These are phyloP conservation scores for Fusarium transvaalense DNA, from an alignment of 2,329 filamentous ascomycete species.

Conservation along the genomic window DNA sequence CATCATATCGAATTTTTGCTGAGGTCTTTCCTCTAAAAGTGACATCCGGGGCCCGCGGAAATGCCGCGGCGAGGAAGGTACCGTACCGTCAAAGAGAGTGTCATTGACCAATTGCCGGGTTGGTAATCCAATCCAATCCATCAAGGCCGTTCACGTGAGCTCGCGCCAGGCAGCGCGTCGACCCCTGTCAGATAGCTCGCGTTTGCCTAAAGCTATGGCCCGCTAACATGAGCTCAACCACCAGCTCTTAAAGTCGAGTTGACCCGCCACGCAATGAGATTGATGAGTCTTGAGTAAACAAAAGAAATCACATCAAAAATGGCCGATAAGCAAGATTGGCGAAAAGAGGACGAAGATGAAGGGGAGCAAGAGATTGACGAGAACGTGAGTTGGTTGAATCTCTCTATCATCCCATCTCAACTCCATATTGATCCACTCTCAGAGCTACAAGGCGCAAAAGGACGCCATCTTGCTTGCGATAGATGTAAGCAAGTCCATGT, in stretches of 20 bases:
- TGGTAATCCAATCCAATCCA: constrained; percentile 34
- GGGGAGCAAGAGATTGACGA: constrained; percentile 72
- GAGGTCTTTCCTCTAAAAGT: constrained; percentile 12
- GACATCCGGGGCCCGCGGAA: background rate
- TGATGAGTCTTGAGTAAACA: constrained; percentile 19
- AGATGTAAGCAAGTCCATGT: constrained; percentile 90
- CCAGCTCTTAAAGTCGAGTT: constrained; percentile 43
- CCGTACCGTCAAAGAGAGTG: background rate
- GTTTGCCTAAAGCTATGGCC: constrained; percentile 51
- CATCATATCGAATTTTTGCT: constrained; percentile 42
- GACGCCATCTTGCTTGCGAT: constrained; percentile 99
- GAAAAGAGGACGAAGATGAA: constrained; percentile 73
- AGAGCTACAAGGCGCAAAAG: constrained; percentile 92
- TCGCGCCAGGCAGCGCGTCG: constrained; percentile 46
- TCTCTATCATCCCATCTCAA: constrained; percentile 5
- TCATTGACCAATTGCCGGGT: constrained; percentile 46
- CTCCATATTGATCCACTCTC: constrained; percentile 29
- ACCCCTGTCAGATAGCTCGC: constrained; percentile 45
- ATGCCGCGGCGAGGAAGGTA: constrained; percentile 16
- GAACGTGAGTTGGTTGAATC: constrained; percentile 59
- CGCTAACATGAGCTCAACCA: constrained; percentile 40
- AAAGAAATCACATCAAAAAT: constrained; percentile 43
- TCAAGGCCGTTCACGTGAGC: constrained; percentile 47
- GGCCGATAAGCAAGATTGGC: constrained; percentile 59
- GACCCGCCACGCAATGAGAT: constrained; percentile 37